phyloP scores from a whole-genome alignment of 1,139 yeast genomes.

The Sugiyamaella grinbergsii region DNA sequence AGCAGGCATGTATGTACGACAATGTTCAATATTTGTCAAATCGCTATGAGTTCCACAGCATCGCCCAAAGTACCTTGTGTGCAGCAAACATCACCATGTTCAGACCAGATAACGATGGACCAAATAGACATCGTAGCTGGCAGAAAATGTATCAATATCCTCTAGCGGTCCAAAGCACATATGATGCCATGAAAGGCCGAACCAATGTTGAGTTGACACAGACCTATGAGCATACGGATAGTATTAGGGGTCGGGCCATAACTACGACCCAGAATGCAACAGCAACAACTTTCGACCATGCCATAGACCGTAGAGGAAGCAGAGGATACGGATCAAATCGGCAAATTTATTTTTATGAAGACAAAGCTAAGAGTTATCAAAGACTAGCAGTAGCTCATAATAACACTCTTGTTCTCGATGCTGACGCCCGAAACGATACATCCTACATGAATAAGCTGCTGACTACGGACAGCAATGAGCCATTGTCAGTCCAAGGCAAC shows the following conservation, averaged over 20 bases:
- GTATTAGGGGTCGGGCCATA: conserved; percentile 1
- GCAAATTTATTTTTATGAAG: conserved; percentile 12
- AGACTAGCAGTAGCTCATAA: conserved; percentile 11
- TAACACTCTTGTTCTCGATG: conserved; percentile 7
- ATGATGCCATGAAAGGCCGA: conserved; percentile 11
- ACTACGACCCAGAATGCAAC: conserved; percentile 15
- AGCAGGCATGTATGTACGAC: conserved; percentile 15
- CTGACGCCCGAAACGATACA: conserved; percentile 2
- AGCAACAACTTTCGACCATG: conserved; percentile 11
- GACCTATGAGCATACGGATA: conserved; percentile 12
- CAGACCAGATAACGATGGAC: conserved; percentile 13
- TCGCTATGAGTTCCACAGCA: conserved; percentile 14
- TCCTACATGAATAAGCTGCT: background rate
- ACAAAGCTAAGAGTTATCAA: conserved; percentile 8
- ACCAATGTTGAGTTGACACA: conserved; percentile 14
- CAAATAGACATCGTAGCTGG: conserved; percentile 9
- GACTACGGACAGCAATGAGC: background rate
- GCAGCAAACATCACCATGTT: conserved; percentile 12
- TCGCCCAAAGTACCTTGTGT: conserved; percentile 17
- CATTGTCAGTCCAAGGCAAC: conserved; percentile 5
- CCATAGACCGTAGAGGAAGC: conserved; percentile 1
- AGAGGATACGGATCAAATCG: conserved; percentile 12
- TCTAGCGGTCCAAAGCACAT: conserved; percentile 5
- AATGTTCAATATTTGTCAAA: conserved; percentile 15
- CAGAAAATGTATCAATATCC: conserved; percentile 18